A percentile compares a stretch with the other conserved stretches of the same genome.
Conservation (phyloP, 768 basidiomycete species). For the Phaffia tasmanica region DNA sequence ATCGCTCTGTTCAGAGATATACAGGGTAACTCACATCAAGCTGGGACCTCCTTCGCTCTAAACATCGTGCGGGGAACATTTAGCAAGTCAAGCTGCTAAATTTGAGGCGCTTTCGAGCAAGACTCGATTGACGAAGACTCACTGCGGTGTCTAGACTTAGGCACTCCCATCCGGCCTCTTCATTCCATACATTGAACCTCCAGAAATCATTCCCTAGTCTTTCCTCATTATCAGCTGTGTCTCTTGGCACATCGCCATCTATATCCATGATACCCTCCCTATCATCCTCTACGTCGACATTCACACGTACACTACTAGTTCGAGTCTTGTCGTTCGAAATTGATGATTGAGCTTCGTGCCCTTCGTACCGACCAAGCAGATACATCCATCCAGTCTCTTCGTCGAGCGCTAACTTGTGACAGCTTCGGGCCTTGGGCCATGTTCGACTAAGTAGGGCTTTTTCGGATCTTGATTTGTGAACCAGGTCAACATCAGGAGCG, state of each 20-base stretch:
- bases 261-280: slow-evolving; percentile 4
- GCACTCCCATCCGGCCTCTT: slow-evolving; percentile 8
- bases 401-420: too few species aligned
- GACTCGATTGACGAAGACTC: background rate
- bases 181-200: slow-evolving; percentile 12
- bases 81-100: too few species aligned
- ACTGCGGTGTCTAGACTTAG: slow-evolving; percentile 8
- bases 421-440: too few species aligned
- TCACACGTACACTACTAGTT: background rate
- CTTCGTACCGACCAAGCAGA: too few species aligned
- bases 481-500: too few species aligned
- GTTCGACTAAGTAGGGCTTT: too few species aligned
- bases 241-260: background rate
- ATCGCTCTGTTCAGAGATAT: too few species aligned
- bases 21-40: background rate
- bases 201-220: slow-evolving; percentile 16
- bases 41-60: slow-evolving; percentile 15
- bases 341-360: too few species aligned
- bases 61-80: background rate
- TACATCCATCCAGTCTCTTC: background rate
- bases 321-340: background rate
- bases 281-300: background rate
- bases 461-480: too few species aligned
- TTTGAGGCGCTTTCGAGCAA: too few species aligned
- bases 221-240: background rate